phyloP scores from a whole-genome alignment of 108 stramenopile species.

The Fistulifera pelliculosa region DNA sequence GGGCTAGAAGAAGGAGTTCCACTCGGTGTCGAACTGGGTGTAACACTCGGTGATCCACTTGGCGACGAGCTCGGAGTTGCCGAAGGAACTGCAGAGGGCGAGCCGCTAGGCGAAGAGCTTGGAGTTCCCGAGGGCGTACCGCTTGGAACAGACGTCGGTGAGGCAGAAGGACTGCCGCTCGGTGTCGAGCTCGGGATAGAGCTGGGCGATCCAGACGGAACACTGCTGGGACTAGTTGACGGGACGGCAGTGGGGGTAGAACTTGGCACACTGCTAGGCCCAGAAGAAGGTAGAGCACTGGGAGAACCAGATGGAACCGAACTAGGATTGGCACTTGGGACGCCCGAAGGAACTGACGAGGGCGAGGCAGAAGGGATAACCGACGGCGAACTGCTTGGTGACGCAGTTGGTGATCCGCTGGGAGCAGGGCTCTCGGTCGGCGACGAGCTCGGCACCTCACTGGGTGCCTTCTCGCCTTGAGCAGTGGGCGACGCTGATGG shows the following conservation, averaged over 20 bases:
- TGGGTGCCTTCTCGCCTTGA: neutral
- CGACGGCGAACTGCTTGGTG: neutral
- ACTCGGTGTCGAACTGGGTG: neutral
- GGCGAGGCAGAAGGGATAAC: neutral
- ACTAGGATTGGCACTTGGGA: neutral
- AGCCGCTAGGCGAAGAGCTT: neutral
- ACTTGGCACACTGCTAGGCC: neutral
- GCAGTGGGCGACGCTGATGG: conserved; percentile 1
- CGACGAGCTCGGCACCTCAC: neutral
- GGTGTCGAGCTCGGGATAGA: neutral
- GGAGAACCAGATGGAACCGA: neutral
- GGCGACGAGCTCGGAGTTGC: neutral
- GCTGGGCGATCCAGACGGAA: neutral
- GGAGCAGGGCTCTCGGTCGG: conserved; percentile 2
- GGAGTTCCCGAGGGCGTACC: neutral
- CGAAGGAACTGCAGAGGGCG: neutral
- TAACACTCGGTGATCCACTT: neutral
- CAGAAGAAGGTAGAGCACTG: neutral
- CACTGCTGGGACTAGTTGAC: neutral
- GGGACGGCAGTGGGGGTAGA: neutral
- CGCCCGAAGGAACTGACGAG: neutral
- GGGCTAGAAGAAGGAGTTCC: neutral
- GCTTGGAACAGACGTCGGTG: neutral
- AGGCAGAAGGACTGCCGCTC: neutral
- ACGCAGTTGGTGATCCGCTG: conserved; percentile 4